A percentile compares a stretch with the other conserved stretches of the same genome.
Evolutionary conservation across 176 grass and related monocot genomes (phyloP).

Genomic region (Carex littledalei): DNA sequence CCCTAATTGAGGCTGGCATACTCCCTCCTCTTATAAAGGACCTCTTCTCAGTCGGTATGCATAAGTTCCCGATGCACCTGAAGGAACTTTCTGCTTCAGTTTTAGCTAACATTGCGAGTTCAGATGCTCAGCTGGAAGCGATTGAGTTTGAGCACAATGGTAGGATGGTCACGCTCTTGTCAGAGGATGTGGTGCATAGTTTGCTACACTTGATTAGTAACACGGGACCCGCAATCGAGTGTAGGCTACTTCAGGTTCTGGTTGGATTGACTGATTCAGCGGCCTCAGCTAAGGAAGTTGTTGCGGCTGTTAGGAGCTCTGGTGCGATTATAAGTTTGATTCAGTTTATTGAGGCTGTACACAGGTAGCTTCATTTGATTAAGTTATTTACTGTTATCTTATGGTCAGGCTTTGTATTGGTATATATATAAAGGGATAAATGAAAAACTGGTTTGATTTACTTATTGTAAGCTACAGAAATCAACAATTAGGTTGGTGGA

Average conservation of each 20-base stretch:
- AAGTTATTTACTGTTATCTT: background rate
- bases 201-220: slow-evolving; percentile 83
- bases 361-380: slow-evolving; percentile 22
- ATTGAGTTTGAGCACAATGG: slow-evolving; percentile 36
- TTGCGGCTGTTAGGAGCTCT: slow-evolving; percentile 60
- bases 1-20: slow-evolving; percentile 53
- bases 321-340: slow-evolving; percentile 72
- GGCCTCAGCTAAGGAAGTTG: slow-evolving; percentile 36
- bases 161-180: slow-evolving; percentile 43
- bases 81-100: slow-evolving; percentile 73
- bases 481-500: background rate
- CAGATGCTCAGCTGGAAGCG: slow-evolving; percentile 29
- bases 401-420: background rate
- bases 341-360: slow-evolving; percentile 76
- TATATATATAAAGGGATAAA: background rate
- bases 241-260: slow-evolving; percentile 62
- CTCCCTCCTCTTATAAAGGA: slow-evolving; percentile 65
- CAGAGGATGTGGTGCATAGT: slow-evolving; percentile 63
- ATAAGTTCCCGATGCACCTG: slow-evolving; percentile 58
- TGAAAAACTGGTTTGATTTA: background rate
- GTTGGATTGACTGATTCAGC: slow-evolving; percentile 61
- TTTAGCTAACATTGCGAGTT: slow-evolving; percentile 61
- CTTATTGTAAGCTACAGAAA: background rate
- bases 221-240: slow-evolving; percentile 56
- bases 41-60: slow-evolving; percentile 46